These are phyloP conservation scores for Dendrocalamus latiflorus DNA, from an alignment of 202 grass and related monocot species.

Conservation along the genomic window DNA sequence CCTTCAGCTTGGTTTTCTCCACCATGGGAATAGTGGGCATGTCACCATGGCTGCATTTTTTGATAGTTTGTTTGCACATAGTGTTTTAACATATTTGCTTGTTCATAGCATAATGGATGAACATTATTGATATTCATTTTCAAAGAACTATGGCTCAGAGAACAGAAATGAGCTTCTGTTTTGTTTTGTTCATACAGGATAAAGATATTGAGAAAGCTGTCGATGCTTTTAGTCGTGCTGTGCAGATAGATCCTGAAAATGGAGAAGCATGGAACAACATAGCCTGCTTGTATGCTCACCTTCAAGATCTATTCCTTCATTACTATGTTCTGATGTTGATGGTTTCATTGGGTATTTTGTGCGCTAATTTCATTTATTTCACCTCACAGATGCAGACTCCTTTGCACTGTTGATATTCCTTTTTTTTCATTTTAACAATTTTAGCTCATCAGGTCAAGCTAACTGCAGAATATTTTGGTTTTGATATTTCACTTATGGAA, in stretches of 20 bases:
- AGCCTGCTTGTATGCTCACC: slow-evolving; percentile 68
- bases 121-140: not conserved
- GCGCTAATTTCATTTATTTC: not conserved
- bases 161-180: slow-evolving; percentile 26
- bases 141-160: not conserved
- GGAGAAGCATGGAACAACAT: slow-evolving; percentile 99
- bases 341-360: slow-evolving; percentile 15
- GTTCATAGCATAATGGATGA: not conserved
- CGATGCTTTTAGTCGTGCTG: slow-evolving; percentile 82
- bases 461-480: not conserved
- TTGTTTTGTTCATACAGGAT: slow-evolving; percentile 51
- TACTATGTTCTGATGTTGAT: not conserved
- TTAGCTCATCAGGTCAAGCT: not conserved
- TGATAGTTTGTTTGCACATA: not conserved
- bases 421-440: not conserved
- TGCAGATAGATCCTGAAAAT: slow-evolving; percentile 98
- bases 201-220: slow-evolving; percentile 89
- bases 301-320: slow-evolving; percentile 10
- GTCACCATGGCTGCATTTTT: not conserved
- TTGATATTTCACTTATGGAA: not conserved
- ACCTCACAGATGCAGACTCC: not conserved
- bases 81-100: not conserved
- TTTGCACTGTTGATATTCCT: not conserved
- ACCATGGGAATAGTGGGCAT: not conserved
- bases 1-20: not conserved